A percentile compares a stretch with the other conserved stretches of the same genome.
phyloP scores from a whole-genome alignment of 176 grass and related monocot species.

The Oryza rufipogon region DNA sequence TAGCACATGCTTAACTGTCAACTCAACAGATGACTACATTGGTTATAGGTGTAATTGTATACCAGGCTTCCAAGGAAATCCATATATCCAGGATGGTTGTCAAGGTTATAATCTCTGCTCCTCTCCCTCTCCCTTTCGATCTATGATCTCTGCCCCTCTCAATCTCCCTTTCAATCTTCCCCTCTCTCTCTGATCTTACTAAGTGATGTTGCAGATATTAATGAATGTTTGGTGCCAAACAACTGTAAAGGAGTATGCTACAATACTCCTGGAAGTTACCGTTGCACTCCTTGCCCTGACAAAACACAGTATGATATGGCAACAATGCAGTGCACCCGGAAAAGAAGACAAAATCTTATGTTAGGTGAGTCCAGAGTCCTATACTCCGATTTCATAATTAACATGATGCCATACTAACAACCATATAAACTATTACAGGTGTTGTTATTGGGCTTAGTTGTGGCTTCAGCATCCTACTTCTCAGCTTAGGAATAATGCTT shows the following conservation, averaged over 20 bases:
- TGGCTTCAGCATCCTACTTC: conserved; percentile 27
- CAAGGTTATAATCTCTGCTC: too few relatives aligned
- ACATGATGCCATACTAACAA: too few relatives aligned
- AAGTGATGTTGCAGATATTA: conserved; percentile 24
- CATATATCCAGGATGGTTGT: neutral
- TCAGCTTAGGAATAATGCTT: neutral
- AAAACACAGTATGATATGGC: conserved; percentile 2
- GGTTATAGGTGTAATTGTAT: conserved; percentile 29
- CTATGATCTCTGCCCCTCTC: too few relatives aligned
- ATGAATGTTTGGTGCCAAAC: neutral
- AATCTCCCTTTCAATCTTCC: too few relatives aligned
- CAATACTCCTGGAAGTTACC: conserved; percentile 8
- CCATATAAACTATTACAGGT: neutral
- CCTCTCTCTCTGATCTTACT: neutral
- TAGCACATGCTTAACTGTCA: neutral
- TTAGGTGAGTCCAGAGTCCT: neutral
- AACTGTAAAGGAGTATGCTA: neutral
- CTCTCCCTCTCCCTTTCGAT: too few relatives aligned
- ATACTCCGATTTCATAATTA: too few relatives aligned
- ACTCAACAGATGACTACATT: neutral
- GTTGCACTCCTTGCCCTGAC: neutral
- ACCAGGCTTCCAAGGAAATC: neutral
- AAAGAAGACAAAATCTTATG: conserved; percentile 1
- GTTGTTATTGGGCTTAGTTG: conserved; percentile 10
- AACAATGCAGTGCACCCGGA: conserved; percentile 8